Base-by-base conservation (phyloP, 1,284 basidiomycete species). In the Chondrostereum purpureum region DNA sequence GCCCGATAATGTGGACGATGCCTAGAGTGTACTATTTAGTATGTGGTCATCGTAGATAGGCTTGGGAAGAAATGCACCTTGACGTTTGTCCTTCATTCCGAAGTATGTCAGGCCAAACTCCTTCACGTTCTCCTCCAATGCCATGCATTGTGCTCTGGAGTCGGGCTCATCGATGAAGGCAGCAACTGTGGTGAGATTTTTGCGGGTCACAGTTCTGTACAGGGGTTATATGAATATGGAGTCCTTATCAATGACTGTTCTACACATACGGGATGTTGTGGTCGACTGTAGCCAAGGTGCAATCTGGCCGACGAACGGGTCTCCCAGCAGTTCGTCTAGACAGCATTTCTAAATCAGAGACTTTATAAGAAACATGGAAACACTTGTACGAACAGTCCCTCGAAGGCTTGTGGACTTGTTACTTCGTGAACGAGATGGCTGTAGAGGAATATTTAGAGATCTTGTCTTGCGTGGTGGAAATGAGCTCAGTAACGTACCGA, bases 341-440 rank as follows among this genome's bases (percentile, higher is more conserved):
- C 3, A 47, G 38, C 19, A 43, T 24, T 46, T 18, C 58, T 34
- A 53, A 52, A 45, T 51, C 17, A 48, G 42, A 50, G 46, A 47
- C 8, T 39, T 23, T 37, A 22, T 17, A 33, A 27, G 39, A 24
- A 41, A 44, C 14, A 33, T 18, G 40, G 41, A 4, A 27, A 24
- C 27, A 18, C 12, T 31, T 47, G 33, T 40, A 75, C 84, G 60
- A 55, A 85, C 79, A 97, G 72, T 61, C 93, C 93, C 66, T 96
- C 93, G 57, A 97, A 97, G 0, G 93, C 93, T 64, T 97, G 94
- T 24, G 93, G 93, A 51, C 88, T 93, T 14, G 94, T 96, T 43
- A 97, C 93, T 73, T 96, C 93, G 58, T 96, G 93, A 13, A 94
- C 88, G 45, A 97, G 79, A 65, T 97, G 93, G 45, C 92, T 92